phyloP scores from a whole-genome alignment of 345 rosid species.

The Melaleuca quinquenervia region DNA sequence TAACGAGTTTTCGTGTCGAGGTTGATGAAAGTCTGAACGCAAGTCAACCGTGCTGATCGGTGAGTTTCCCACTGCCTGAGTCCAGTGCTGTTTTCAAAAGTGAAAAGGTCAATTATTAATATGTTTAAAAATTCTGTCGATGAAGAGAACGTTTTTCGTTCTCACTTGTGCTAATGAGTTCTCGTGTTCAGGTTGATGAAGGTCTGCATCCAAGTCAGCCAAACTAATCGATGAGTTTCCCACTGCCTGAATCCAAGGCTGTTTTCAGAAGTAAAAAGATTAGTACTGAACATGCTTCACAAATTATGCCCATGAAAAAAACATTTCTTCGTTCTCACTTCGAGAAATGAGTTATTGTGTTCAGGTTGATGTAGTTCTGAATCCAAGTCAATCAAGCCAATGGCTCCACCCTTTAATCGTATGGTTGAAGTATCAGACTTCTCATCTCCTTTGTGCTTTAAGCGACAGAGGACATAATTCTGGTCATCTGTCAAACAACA shows the following conservation, averaged over 20 bases:
- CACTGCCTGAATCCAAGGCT: background rate
- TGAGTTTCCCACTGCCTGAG: background rate
- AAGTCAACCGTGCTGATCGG: background rate
- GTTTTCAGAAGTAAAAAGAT: background rate
- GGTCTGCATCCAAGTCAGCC: background rate
- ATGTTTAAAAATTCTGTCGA: background rate
- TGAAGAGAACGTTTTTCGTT: background rate
- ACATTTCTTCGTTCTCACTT: background rate
- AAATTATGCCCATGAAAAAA: background rate
- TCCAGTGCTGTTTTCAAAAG: background rate
- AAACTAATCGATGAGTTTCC: background rate
- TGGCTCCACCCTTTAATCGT: background rate
- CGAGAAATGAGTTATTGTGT: background rate
- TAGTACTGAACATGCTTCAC: background rate
- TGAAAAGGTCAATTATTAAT: background rate
- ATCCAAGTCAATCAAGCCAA: background rate
- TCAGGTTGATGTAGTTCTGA: background rate
- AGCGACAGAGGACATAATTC: background rate
- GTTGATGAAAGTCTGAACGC: background rate
- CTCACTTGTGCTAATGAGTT: background rate
- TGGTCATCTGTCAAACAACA: background rate
- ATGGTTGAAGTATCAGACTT: background rate
- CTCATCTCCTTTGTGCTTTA: background rate
- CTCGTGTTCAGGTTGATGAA: background rate
- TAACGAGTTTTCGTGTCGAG: background rate